Evolutionary conservation across 257 asterid species (phyloP), one percentile per base, ranked within the genome.

Genomic region (Fraxinus anomala): DNA sequence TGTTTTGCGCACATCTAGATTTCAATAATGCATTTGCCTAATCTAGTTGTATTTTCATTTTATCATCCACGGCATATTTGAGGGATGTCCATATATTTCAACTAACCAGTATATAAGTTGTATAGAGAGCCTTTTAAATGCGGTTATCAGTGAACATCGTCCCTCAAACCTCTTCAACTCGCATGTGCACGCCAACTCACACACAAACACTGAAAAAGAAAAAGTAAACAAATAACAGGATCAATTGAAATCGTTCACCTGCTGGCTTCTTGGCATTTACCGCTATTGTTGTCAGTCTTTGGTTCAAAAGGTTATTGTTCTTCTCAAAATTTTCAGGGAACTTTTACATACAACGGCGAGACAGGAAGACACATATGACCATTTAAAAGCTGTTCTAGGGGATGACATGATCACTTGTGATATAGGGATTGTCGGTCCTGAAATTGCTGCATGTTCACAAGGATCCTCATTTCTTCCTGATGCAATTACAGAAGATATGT

Each of bases 351-450:
- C 97, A 6, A 86, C 77, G 78, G 85, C 82, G 83, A 84, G 97
- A 79, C 89, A 88, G 76, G 95, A 88, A n/a, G 97, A 94, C 67
- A 82, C 89, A 2, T 79, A 65, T 4, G 86, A 84, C 69, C 90
- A 85, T 83, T 69, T 94, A 77, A 87, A 78, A 78, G 85, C 75
- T n/a, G 90, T 87, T 81, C 76, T 91, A 31, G 95, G 97, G 14
- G 93, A 89, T 19, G 85, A 85, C 75, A 79, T 84, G 82, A 86
- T 91, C 75, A 84, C 82, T 73, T 91, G 92, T 72, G 97, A 89
- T 16, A 88, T 94, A 83, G 94, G 90, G 77, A 85, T 87, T 85
- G 94, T 86, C 44, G 91, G 89, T 59, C 91, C 92, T 12, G 97
- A 91, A 81, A 86, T 87, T 66, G 74, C 93, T 4, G 82, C 85